These are phyloP conservation scores for Syzygium jambos DNA, from an alignment of 345 rosid genomes.

Conservation along the genomic window DNA sequence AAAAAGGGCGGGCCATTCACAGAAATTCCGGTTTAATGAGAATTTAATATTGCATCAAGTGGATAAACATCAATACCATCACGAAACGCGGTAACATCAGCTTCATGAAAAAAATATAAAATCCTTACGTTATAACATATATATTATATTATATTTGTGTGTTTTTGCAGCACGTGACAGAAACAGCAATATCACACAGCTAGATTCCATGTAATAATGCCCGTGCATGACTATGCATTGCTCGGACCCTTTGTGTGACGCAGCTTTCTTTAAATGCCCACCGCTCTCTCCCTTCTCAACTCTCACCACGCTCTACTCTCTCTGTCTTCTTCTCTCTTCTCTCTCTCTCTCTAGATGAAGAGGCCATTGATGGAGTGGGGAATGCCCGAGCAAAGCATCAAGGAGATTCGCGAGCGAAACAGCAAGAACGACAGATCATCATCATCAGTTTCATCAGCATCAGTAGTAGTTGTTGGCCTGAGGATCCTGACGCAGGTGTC, in stretches of 20 bases:
- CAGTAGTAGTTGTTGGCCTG: constrained; percentile 38
- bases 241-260: not conserved
- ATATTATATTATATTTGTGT: not conserved
- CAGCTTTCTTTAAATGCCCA: not conserved
- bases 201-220: not conserved
- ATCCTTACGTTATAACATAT: too few species aligned
- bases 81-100: not conserved
- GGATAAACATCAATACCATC: not conserved
- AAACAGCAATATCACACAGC: not conserved
- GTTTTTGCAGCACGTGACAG: not conserved
- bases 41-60: not conserved
- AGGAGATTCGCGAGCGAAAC: not conserved
- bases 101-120: not conserved
- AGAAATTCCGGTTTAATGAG: not conserved
- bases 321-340: not conserved
- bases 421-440: not conserved
- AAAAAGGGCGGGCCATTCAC: not conserved
- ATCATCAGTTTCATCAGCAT: not conserved
- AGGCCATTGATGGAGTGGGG: not conserved
- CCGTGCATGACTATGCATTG: too few species aligned
- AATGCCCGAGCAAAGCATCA: not conserved
- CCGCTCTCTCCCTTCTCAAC: not conserved
- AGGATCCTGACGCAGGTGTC: constrained; percentile 31
- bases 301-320: not conserved
- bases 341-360: not conserved